Percentiles rank a stretch among this genome's conserved stretches.
These are phyloP conservation scores for Aegilops tauschii DNA, from an alignment of 176 grass and related monocot species.

Conservation along the genomic window DNA sequence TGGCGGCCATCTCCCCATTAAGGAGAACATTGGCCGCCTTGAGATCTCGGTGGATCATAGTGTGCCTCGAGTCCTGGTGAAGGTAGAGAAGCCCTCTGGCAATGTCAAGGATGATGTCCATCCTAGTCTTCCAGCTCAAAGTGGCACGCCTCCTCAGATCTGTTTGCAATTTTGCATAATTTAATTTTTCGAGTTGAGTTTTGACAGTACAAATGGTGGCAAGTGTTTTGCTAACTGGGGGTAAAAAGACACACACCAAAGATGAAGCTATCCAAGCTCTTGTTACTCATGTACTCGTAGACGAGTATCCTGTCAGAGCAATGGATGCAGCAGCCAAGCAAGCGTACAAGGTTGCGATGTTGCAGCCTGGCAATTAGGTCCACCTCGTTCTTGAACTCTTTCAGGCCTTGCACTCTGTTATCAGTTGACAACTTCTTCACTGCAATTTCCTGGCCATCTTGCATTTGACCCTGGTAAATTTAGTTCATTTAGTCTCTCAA, in stretches of 20 bases:
- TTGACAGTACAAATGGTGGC: too few species aligned
- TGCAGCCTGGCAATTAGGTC: conserved; percentile 59
- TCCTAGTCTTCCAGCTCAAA: conserved; percentile 42
- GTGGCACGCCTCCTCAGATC: conserved; percentile 21
- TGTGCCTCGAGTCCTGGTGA: conserved; percentile 62
- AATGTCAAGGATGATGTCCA: conserved; percentile 51
- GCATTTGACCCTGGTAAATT: conserved; percentile 34
- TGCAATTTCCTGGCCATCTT: conserved; percentile 52
- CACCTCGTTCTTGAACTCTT: conserved; percentile 78
- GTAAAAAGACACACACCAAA: conserved; percentile 22
- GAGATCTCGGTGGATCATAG: conserved; percentile 57
- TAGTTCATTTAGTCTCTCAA: not conserved
- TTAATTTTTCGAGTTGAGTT: not conserved
- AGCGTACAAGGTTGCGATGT: conserved; percentile 64
- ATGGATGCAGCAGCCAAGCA: conserved; percentile 62
- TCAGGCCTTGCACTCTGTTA: conserved; percentile 32
- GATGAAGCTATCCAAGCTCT: conserved; percentile 62
- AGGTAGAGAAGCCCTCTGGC: conserved; percentile 64
- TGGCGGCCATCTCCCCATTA: conserved; percentile 56
- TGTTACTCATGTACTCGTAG: conserved; percentile 68
- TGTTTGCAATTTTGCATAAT: not conserved
- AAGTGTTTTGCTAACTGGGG: too few species aligned
- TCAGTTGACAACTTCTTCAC: conserved; percentile 55
- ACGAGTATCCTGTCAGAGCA: conserved; percentile 42
- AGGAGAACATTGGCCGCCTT: conserved; percentile 74